A percentile compares a stretch with the other conserved stretches of the same genome.
These are phyloP conservation scores for Sclerotinia borealis DNA, from an alignment of 2,329 filamentous ascomycete genomes.

Conservation along the genomic window DNA sequence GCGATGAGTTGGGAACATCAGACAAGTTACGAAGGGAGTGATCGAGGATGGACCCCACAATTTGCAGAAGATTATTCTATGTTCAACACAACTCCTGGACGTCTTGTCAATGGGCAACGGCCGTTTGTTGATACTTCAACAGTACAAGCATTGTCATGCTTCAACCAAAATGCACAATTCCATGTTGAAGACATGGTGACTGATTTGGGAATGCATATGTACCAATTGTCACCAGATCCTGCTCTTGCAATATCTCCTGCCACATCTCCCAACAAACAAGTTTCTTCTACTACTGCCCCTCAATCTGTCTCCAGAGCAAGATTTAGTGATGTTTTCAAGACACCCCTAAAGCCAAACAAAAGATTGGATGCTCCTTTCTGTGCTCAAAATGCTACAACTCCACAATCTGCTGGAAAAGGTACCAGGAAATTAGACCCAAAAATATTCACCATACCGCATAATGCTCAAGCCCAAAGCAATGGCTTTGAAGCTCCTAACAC, in stretches of 20 bases:
- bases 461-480: slow-evolving; percentile 26
- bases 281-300: slow-evolving; percentile 52
- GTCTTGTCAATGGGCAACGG: slow-evolving; percentile 37
- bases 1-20: slow-evolving; percentile 60
- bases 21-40: slow-evolving; percentile 42
- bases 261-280: slow-evolving; percentile 43
- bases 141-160: slow-evolving; percentile 19
- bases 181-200: slow-evolving; percentile 41
- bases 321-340: slow-evolving; percentile 35
- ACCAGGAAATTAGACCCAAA: slow-evolving; percentile 48
- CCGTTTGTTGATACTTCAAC: slow-evolving; percentile 27
- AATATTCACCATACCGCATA: slow-evolving; percentile 30
- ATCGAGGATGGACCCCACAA: slow-evolving; percentile 51
- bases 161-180: slow-evolving; percentile 42
- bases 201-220: slow-evolving; percentile 55
- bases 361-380: slow-evolving; percentile 30
- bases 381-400: slow-evolving; percentile 53
- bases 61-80: slow-evolving; percentile 62
- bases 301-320: slow-evolving; percentile 20
- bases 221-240: slow-evolving; percentile 50
- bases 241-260: slow-evolving; percentile 52
- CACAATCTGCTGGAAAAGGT: slow-evolving; percentile 49
- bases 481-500: slow-evolving; percentile 24
- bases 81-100: slow-evolving; percentile 58
- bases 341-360: slow-evolving; percentile 36